phyloP scores from a whole-genome alignment of 768 basidiomycete genomes.

The Rickenella mellea region DNA sequence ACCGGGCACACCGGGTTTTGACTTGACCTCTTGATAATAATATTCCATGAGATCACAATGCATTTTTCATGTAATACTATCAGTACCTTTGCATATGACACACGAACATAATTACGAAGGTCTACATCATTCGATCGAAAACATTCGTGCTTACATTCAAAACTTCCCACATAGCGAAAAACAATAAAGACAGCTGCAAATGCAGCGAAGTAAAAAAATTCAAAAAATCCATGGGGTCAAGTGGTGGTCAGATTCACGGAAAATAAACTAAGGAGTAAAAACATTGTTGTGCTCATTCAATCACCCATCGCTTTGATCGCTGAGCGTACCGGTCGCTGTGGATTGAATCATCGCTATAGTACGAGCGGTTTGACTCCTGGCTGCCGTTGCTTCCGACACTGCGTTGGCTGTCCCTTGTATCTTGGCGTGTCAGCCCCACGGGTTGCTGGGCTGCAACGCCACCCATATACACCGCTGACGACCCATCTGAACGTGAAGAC shows the following conservation, averaged over 20 bases:
- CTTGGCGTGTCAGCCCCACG: conserved; percentile 22
- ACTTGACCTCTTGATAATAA: neutral
- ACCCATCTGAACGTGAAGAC: too few species aligned
- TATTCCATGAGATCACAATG: neutral
- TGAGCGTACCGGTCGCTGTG: conserved; percentile 3
- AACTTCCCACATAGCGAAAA: conserved; percentile 2
- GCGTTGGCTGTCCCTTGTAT: conserved; percentile 28
- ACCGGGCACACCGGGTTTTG: conserved; percentile 8
- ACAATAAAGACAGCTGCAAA: conserved; percentile 2
- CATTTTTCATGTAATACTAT: conserved; percentile 1
- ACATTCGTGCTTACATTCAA: conserved; percentile 1
- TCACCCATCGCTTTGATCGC: conserved; percentile 18
- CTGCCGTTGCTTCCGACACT: conserved; percentile 25
- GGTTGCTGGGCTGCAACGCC: conserved; percentile 16
- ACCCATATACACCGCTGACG: too few species aligned
- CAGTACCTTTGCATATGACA: conserved; percentile 2
- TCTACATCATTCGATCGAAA: neutral
- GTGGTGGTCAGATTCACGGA: too few species aligned
- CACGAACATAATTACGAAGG: neutral
- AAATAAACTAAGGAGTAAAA: too few species aligned
- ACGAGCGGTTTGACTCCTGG: conserved; percentile 15
- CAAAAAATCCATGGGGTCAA: conserved; percentile 7
- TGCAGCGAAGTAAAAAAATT: conserved; percentile 1
- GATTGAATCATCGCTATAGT: conserved; percentile 18
- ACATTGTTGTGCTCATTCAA: conserved; percentile 12